A percentile compares a stretch with the other conserved stretches of the same genome.
Conservation (phyloP, 768 basidiomycete species). For the Auriculariales sp. region DNA sequence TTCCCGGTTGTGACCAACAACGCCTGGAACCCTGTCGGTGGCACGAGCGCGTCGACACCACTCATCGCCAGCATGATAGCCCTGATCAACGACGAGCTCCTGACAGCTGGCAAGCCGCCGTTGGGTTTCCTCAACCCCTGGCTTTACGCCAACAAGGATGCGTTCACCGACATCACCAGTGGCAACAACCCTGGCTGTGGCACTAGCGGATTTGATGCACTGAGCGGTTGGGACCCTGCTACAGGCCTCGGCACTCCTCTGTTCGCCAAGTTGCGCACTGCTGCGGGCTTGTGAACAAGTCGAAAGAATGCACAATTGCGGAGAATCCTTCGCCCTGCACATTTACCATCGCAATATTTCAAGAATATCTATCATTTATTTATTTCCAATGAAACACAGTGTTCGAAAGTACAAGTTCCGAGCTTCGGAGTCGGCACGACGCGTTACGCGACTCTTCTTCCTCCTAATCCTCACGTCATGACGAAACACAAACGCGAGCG, state of each 20-base stretch:
- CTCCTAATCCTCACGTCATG: background rate
- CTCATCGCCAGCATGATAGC: constrained; percentile 19
- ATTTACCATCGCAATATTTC: too few relatives aligned
- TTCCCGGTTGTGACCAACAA: constrained; percentile 25
- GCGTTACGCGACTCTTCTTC: too few relatives aligned
- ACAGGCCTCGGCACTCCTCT: constrained; percentile 5
- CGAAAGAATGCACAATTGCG: too few relatives aligned
- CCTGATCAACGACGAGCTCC: constrained; percentile 20
- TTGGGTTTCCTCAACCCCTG: constrained; percentile 25
- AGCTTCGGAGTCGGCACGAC: too few relatives aligned
- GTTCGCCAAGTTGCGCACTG: background rate
- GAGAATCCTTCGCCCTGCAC: too few relatives aligned
- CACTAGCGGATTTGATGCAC: constrained; percentile 4
- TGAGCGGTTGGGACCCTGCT: constrained; percentile 3
- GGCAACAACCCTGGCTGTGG: constrained; percentile 12
- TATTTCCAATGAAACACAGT: too few relatives aligned
- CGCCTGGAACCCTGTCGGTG: constrained; percentile 22
- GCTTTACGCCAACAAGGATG: constrained; percentile 15
- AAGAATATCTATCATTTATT: too few relatives aligned
- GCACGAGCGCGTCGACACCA: constrained; percentile 20
- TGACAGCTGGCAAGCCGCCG: constrained; percentile 13
- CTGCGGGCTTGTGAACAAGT: background rate
- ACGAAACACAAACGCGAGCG: constrained; percentile 6
- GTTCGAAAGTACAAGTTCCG: too few relatives aligned
- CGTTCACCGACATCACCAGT: constrained; percentile 19